Evolutionary conservation across 2,329 filamentous ascomycete genomes (phyloP), one percentile per base, ranked within the genome.

Genomic region (Fusarium sp.): DNA sequence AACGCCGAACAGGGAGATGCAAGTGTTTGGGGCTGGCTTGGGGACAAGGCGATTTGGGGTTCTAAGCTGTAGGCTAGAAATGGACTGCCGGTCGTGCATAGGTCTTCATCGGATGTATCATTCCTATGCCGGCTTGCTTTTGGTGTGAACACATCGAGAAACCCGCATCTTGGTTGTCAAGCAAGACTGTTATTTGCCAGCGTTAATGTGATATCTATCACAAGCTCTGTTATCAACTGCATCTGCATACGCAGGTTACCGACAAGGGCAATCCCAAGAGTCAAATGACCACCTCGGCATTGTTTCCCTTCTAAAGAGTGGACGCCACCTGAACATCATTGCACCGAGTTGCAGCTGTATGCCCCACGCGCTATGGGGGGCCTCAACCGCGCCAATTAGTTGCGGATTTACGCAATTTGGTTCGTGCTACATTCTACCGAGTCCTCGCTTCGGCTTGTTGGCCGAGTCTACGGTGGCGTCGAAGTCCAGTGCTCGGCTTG

Each of bases 11-110:
- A 79, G 7, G 82, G 81, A 5, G 69, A 80, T 1, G 64, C 76
- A 0, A 77, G 75, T 70, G 76, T 82, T 0, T 80, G 78, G 71
- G 30, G 64, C 1, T 81, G 79, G 77, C 60, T 82, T 27, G 64
- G 58, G 0, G 71, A 80, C 18, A 73, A 70, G 13, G 67, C 50
- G 0, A 78, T 80, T 6, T 82, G 81, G 81, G 77, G 76, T 1
- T 43, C 14, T 1, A 41, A 25, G 3, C 11, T 73, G 35, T 75
- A 45, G 1, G 9, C n/a, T 20, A 13, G 11, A 7, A 34, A 25
- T 54, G 48, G 27, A 54, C 48, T 54, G 25, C 18, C 18, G 18
- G 48, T 52, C 6, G 48, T 52, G 18, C 45, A 52, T 6, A 34
- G 25, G 32, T 54, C 48, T 52, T 52, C 18, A 54, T 54, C 48